Conservation (phyloP, 352 stramenopile species). For the Phytophthora europaea region DNA sequence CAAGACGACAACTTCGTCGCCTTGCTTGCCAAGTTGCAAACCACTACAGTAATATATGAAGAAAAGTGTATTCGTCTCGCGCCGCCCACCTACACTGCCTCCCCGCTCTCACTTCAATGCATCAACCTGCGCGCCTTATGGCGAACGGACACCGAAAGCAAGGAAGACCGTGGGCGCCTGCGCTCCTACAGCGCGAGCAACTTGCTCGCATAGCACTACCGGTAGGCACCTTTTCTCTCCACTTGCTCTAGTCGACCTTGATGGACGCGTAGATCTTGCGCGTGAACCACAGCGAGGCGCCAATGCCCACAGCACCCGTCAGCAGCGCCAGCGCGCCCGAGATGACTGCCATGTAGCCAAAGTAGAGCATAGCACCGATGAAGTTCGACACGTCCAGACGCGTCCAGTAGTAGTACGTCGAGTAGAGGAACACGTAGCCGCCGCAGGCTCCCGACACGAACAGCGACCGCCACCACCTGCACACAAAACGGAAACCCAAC, state of each 20-base stretch:
- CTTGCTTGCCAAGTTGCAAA: constrained; percentile 26
- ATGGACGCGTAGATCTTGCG: constrained; percentile 97
- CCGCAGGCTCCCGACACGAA: constrained; percentile 97
- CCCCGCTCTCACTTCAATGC: not conserved
- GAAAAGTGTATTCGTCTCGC: constrained; percentile 36
- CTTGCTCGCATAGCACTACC: constrained; percentile 12
- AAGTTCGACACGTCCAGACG: constrained; percentile 95
- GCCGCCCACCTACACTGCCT: not conserved
- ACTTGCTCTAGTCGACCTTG: constrained; percentile 51
- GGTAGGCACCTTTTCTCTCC: constrained; percentile 4
- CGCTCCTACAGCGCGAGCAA: constrained; percentile 24
- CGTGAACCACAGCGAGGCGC: constrained; percentile 98
- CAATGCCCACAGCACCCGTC: constrained; percentile 97
- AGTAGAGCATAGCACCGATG: constrained; percentile 95
- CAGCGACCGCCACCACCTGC: constrained; percentile 99
- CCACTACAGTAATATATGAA: constrained; percentile 21
- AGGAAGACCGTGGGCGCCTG: not conserved
- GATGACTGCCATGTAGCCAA: constrained; percentile 99
- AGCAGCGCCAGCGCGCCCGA: constrained; percentile 97
- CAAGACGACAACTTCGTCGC: constrained; percentile 27
- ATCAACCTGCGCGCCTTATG: constrained; percentile 16
- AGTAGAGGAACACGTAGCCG: constrained; percentile 99
- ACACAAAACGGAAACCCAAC: constrained; percentile 5
- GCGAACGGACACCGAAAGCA: constrained; percentile 10
- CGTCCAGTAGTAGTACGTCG: constrained; percentile 98